Conservation (phyloP, 1,284 basidiomycete species). For the Boletus calvinii region DNA sequence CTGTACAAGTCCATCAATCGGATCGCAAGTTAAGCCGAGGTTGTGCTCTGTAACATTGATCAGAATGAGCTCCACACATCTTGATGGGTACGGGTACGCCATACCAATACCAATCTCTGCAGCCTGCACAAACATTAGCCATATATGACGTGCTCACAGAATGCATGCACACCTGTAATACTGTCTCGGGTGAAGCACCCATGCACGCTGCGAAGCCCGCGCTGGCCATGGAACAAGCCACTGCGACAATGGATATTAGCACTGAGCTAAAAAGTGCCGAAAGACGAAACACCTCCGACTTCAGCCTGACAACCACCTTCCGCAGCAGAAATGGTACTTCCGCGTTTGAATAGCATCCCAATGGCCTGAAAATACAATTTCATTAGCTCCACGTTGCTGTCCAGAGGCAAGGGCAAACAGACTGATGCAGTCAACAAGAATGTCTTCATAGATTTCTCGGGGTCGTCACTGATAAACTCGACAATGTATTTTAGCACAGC, state of each 20-base stretch:
- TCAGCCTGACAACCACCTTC: constrained; percentile 91
- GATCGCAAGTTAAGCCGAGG: constrained; percentile 88
- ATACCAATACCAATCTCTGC: constrained; percentile 93
- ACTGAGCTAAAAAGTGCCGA: not conserved
- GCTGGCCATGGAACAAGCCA: constrained; percentile 89
- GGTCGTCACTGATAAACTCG: constrained; percentile 90
- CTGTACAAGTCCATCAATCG: constrained; percentile 89
- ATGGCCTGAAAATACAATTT: constrained; percentile 56
- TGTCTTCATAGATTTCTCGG: constrained; percentile 82
- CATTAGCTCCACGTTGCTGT: constrained; percentile 1
- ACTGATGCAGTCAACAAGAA: constrained; percentile 84
- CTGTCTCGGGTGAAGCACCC: constrained; percentile 82
- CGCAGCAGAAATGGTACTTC: constrained; percentile 94
- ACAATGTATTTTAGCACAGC: constrained; percentile 86
- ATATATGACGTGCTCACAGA: not conserved
- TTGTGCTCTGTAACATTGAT: constrained; percentile 64
- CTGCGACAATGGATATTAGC: constrained; percentile 37
- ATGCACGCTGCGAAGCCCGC: constrained; percentile 93
- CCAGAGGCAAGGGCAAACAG: constrained; percentile 27
- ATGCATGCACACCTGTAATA: constrained; percentile 54
- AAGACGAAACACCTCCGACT: constrained; percentile 61
- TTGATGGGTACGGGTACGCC: constrained; percentile 13
- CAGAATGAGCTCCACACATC: constrained; percentile 4
- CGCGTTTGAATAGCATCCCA: constrained; percentile 97
- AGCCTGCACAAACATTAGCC: constrained; percentile 51